These are phyloP conservation scores for Globisporangium yorkense DNA, from an alignment of 352 stramenopile species.

Conservation along the genomic window DNA sequence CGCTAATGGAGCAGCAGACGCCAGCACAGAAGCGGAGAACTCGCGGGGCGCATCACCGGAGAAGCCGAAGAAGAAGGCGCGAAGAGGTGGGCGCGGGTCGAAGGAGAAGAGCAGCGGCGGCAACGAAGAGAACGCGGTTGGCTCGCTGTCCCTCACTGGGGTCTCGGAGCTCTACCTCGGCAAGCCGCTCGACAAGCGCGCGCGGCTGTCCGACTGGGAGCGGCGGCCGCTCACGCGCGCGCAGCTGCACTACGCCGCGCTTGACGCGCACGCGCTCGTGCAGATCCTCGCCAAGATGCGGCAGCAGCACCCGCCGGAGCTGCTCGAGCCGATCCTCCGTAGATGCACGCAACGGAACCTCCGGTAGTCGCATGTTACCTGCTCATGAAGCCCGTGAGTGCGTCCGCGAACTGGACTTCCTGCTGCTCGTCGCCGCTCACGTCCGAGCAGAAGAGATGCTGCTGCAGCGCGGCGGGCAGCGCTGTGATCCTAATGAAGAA, in stretches of 20 bases:
- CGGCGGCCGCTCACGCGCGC: conserved; percentile 53
- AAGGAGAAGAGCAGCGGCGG: conserved; percentile 17
- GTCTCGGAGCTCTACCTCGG: conserved; percentile 49
- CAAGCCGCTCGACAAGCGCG: conserved; percentile 65
- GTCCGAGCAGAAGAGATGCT: conserved; percentile 58
- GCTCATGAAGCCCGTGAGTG: conserved; percentile 73
- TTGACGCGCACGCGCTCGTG: conserved; percentile 67
- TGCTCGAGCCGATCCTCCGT: conserved; percentile 21
- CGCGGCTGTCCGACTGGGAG: conserved; percentile 75
- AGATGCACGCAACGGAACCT: conserved; percentile 38
- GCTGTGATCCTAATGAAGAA: conserved; percentile 73
- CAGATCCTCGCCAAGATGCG: conserved; percentile 55
- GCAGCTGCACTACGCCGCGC: conserved; percentile 63
- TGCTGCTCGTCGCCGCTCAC: conserved; percentile 16
- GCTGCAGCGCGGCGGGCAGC: conserved; percentile 56
- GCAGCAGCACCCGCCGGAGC: conserved; percentile 21
- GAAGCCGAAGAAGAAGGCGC: background rate
- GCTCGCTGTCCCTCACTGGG: conserved; percentile 37
- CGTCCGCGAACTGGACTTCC: conserved; percentile 60
- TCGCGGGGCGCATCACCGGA: background rate
- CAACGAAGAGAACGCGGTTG: conserved; percentile 9
- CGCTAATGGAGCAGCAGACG: background rate
- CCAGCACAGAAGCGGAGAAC: background rate
- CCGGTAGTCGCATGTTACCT: conserved; percentile 26
- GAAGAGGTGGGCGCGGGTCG: conserved; percentile 5